Evolutionary conservation across 495 filamentous ascomycete genomes (phyloP).

Genomic region (Parathielavia hyrcaniae): DNA sequence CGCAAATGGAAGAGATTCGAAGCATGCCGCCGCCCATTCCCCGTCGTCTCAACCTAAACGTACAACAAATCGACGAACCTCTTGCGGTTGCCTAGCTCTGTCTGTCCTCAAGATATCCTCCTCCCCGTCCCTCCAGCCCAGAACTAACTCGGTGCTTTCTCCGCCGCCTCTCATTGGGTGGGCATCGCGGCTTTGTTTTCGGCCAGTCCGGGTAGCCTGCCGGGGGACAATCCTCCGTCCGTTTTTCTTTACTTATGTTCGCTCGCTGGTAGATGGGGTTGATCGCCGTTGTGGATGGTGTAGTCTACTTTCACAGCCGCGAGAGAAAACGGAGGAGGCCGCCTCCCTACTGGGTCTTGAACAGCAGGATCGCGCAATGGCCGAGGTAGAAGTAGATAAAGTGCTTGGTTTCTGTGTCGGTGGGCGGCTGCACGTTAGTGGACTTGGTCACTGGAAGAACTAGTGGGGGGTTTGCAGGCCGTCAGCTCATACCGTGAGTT

Average conservation of each 20-base stretch:
- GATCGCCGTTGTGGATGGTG: background rate
- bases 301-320: conserved; percentile 13
- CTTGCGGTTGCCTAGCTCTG: background rate
- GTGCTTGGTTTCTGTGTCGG: conserved; percentile 81
- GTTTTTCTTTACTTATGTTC: conserved; percentile 11
- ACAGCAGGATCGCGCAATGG: conserved; percentile 95
- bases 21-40: background rate
- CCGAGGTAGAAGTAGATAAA: conserved; percentile 99
- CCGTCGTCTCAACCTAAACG: background rate
- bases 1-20: background rate
- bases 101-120: background rate
- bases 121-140: background rate
- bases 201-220: background rate
- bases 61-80: background rate
- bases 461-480: background rate
- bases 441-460: background rate
- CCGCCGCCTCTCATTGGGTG: background rate
- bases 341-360: conserved; percentile 84
- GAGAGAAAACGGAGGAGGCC: conserved; percentile 29
- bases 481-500: conserved; percentile 68
- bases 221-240: conserved; percentile 12
- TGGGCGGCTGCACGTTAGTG: background rate
- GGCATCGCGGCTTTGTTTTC: conserved; percentile 3
- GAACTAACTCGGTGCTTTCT: background rate
- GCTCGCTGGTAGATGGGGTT: conserved; percentile 5